Evolutionary conservation across 805 yeast genomes (phyloP).

Genomic region (Isabelozyma rhagii): DNA sequence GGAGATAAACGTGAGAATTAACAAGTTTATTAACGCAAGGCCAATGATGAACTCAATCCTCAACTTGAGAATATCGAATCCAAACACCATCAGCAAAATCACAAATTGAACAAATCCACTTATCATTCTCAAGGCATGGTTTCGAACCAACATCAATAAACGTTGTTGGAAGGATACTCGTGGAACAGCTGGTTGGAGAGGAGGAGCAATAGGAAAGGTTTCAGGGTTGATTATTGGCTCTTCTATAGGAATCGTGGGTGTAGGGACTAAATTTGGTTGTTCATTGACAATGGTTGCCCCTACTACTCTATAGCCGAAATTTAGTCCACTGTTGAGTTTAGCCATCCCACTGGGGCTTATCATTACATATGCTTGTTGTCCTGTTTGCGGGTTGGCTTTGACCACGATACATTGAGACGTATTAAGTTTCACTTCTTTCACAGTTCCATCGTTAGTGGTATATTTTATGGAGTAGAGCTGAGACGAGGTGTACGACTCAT

Average conservation of each 20-base stretch:
- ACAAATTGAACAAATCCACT: background rate
- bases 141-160: background rate
- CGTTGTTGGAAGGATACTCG: background rate
- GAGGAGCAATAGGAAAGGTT: background rate
- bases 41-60: background rate
- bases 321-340: slow-evolving; percentile 6
- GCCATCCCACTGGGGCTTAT: slow-evolving; percentile 35
- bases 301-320: background rate
- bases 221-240: background rate
- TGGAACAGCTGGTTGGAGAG: background rate
- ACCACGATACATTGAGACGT: slow-evolving; percentile 45
- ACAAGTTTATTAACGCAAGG: background rate
- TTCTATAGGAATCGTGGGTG: background rate
- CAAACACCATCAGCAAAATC: background rate
- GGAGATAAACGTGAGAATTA: background rate
- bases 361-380: slow-evolving; percentile 34
- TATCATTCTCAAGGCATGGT: background rate
- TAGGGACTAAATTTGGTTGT: background rate
- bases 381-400: slow-evolving; percentile 13
- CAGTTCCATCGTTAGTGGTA: slow-evolving; percentile 9
- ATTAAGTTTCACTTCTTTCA: slow-evolving; percentile 18
- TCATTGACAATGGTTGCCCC: background rate
- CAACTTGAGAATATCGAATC: background rate
- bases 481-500: slow-evolving; percentile 23
- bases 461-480: slow-evolving; percentile 22